A percentile compares a stretch with the other conserved stretches of the same genome.
phyloP scores from a whole-genome alignment of 192 early-diverging fungal genomes.

The Umbelopsis vinacea region DNA sequence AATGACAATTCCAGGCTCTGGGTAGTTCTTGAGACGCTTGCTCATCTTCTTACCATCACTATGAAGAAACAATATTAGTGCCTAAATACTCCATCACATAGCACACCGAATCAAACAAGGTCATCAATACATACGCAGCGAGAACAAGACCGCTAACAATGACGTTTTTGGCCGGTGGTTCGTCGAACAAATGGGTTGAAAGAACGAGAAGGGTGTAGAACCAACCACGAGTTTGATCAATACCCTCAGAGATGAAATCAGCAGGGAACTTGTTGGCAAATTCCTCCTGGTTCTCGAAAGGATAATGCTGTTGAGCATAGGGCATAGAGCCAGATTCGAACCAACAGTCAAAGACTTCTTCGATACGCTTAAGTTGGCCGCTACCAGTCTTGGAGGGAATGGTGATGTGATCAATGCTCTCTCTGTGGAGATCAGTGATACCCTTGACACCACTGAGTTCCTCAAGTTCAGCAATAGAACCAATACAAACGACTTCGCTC shows the following conservation, averaged over 20 bases:
- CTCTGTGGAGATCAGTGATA: conserved; percentile 94
- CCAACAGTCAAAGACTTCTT: conserved; percentile 99
- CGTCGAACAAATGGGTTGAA: conserved; percentile 94
- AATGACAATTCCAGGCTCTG: conserved; percentile 84
- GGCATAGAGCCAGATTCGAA: conserved; percentile 99
- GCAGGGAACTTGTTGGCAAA: conserved; percentile 93
- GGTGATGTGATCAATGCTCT: conserved; percentile 95
- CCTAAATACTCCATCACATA: neutral
- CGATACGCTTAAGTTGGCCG: conserved; percentile 82
- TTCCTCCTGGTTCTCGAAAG: conserved; percentile 94
- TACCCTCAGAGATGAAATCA: conserved; percentile 98
- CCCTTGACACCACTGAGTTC: conserved; percentile 82
- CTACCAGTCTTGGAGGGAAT: conserved; percentile 93
- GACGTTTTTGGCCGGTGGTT: conserved; percentile 95
- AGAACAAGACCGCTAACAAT: conserved; percentile 97
- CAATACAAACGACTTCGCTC: conserved; percentile 87
- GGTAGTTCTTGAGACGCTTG: conserved; percentile 98
- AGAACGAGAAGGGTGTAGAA: conserved; percentile 99
- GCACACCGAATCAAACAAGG: neutral
- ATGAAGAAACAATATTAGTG: conserved; percentile 2
- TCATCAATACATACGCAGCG: conserved; percentile 60
- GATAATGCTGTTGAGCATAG: conserved; percentile 99
- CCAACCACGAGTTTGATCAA: conserved; percentile 99
- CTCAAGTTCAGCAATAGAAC: conserved; percentile 89
- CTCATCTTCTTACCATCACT: conserved; percentile 99